These are phyloP conservation scores for Debaryomyces prosopidis DNA, from an alignment of 805 yeast genomes.

Conservation along the genomic window DNA sequence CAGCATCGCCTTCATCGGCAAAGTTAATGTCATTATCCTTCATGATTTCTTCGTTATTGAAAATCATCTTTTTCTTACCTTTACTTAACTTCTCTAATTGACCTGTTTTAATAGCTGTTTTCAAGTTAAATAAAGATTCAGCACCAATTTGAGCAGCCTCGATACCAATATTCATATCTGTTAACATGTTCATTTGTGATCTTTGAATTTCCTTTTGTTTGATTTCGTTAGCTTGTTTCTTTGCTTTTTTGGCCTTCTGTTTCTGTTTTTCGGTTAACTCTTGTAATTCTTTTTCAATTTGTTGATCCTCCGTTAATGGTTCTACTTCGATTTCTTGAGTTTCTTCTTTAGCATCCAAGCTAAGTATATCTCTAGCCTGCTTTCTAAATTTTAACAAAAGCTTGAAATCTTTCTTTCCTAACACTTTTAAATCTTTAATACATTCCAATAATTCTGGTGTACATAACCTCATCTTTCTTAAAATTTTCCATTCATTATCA, in stretches of 20 bases:
- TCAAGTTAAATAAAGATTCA: constrained; percentile 78
- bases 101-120: constrained; percentile 86
- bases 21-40: constrained; percentile 59
- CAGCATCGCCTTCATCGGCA: constrained; percentile 31
- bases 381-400: constrained; percentile 84
- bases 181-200: constrained; percentile 94
- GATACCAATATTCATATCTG: constrained; percentile 89
- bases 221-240: constrained; percentile 74
- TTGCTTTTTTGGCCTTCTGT: constrained; percentile 72
- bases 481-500: constrained; percentile 70
- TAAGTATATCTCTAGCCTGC: constrained; percentile 76
- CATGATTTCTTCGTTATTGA: constrained; percentile 53
- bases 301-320: constrained; percentile 82
- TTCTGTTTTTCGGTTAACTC: constrained; percentile 71
- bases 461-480: constrained; percentile 73
- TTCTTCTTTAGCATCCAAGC: constrained; percentile 55
- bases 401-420: constrained; percentile 93
- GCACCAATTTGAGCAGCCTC: constrained; percentile 85
- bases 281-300: constrained; percentile 80
- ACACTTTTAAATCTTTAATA: constrained; percentile 86
- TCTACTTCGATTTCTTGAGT: constrained; percentile 61
- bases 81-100: constrained; percentile 67
- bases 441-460: constrained; percentile 79
- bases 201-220: constrained; percentile 87
- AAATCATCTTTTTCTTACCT: constrained; percentile 72